These are phyloP conservation scores for Nadsonia commutata DNA, from an alignment of 1,139 yeast genomes.

Conservation along the genomic window DNA sequence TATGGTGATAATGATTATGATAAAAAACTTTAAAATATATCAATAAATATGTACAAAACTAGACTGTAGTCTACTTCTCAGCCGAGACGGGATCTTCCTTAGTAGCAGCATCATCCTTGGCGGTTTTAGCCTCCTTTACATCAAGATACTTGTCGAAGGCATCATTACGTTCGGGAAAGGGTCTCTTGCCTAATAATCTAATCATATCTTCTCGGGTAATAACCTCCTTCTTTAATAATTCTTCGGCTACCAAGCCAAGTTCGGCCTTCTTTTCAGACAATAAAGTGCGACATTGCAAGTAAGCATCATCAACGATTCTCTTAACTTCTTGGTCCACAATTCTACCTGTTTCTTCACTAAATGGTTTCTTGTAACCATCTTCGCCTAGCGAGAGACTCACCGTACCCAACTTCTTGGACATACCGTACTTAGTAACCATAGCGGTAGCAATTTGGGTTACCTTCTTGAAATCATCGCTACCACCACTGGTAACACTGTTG, in stretches of 20 bases:
- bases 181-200: constrained; percentile 72
- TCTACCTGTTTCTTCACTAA: constrained; percentile 73
- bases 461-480: constrained; percentile 89
- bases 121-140: constrained; percentile 6
- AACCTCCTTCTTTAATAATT: constrained; percentile 67
- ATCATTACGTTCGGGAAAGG: constrained; percentile 79
- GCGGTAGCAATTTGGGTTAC: constrained; percentile 90
- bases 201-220: constrained; percentile 87
- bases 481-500: constrained; percentile 84
- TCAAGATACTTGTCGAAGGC: constrained; percentile 75
- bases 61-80: too few relatives aligned
- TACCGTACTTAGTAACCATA: constrained; percentile 86
- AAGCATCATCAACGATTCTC: constrained; percentile 66
- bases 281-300: constrained; percentile 50
- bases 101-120: constrained; percentile 1
- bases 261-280: constrained; percentile 56
- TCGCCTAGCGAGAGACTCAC: constrained; percentile 22
- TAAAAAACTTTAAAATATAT: too few relatives aligned
- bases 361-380: constrained; percentile 58
- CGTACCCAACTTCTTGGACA: constrained; percentile 76
- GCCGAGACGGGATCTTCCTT: too few relatives aligned
- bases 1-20: too few relatives aligned
- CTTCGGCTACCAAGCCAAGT: constrained; percentile 78
- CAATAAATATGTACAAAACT: not conserved
- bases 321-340: constrained; percentile 75